Evolutionary conservation across 768 basidiomycete genomes (phyloP), one percentile per base, ranked within the genome.

Genomic region (Daedaleopsis sinensis): DNA sequence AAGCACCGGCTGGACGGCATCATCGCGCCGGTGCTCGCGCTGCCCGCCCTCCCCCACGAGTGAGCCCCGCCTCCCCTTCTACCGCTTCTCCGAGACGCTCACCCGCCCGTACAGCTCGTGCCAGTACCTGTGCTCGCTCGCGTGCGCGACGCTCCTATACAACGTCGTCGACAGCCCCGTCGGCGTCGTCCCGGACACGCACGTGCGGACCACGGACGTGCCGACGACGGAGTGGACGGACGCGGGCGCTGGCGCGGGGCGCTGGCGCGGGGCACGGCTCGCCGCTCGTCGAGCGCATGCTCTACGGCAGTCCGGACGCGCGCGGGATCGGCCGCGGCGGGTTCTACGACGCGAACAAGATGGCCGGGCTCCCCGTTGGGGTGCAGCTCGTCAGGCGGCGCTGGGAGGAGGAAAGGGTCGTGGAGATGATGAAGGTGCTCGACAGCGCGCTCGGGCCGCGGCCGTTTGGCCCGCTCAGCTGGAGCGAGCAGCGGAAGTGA

Each of bases 371-470:
- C 74, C 94, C 94, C 0, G 82, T 96, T 1, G 87, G 86, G 11
- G 80, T 96, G 52, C 94, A 97, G 73, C 70, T 97, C 35, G 87
- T 90, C 1, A 93, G 91, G 1, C 84, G 75, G 72, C 82, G 78
- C 66, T 93, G 89, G 89, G 89, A 92, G 63, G 93, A 94, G 46
- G 93, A 94, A 77, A 92, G 91, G 71, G 84, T 93, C 6, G 63
- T 96, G 39, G 84, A 74, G 39, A 85, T 94, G 77, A 96, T 95
- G 94, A 75, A 77, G 48, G 78, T 94, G 6, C 77, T 96, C 7
- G 91, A 94, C 62, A 71, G 76, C 6, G 88, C 86, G 3, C 74
- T 95, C 36, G 89, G 89, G 3, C 73, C 73, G 46, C 76, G 90
- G 43, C 85, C 82, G 1, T 93, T 93, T 71, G 91, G 89, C 9